Conservation (phyloP, 2,329 filamentous ascomycete species). For the Colletotrichum sp. region DNA sequence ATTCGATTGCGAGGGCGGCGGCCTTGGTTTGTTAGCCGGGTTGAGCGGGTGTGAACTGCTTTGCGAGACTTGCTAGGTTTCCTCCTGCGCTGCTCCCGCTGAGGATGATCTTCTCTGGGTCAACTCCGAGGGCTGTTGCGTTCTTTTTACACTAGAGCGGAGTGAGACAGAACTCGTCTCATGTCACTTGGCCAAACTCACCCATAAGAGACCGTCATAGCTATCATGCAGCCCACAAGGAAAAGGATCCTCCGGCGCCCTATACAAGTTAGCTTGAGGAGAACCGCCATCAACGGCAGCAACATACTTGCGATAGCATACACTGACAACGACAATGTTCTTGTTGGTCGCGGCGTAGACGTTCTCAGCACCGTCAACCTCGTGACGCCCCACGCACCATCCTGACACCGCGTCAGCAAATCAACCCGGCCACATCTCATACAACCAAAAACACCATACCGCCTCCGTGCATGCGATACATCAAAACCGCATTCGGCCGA, state of each 20-base stretch:
- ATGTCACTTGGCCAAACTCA: constrained; percentile 6
- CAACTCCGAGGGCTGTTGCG: constrained; percentile 29
- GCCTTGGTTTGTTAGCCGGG: not conserved
- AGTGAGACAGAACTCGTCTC: not conserved
- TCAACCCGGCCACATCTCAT: not conserved
- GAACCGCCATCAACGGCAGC: not conserved
- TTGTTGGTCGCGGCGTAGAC: constrained; percentile 32
- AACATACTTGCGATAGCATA: constrained; percentile 40
- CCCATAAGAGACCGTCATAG: constrained; percentile 42
- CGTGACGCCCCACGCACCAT: constrained; percentile 36
- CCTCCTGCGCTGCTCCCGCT: constrained; percentile 40
- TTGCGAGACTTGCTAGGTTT: constrained; percentile 31
- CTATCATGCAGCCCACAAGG: constrained; percentile 39
- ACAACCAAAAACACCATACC: constrained; percentile 17
- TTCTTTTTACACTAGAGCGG: constrained; percentile 32
- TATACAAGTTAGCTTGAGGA: constrained; percentile 22
- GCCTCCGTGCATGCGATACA: constrained; percentile 41
- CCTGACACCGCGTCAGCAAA: not conserved
- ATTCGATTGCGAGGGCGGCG: constrained; percentile 30
- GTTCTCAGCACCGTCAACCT: constrained; percentile 39
- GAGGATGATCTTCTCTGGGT: constrained; percentile 40
- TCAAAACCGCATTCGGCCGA: constrained; percentile 23
- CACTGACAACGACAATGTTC: constrained; percentile 40
- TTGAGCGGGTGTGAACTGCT: not conserved
- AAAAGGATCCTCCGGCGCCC: constrained; percentile 41